A percentile compares a stretch with the other conserved stretches of the same genome.
Evolutionary conservation across 305 asterid genomes (phyloP).

Genomic region (Euphrasia arctica): DNA sequence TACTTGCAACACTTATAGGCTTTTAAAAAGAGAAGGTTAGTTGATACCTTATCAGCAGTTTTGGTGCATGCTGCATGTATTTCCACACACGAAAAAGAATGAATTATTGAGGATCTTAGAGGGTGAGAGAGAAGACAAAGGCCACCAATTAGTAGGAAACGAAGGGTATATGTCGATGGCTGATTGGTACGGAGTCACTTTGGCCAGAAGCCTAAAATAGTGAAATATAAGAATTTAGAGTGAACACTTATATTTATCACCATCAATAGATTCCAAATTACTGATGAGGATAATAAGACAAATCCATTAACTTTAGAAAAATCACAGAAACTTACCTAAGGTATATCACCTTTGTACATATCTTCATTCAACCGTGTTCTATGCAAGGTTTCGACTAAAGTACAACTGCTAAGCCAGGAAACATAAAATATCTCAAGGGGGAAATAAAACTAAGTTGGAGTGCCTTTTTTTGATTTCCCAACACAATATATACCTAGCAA

Average conservation of each 20-base stretch:
- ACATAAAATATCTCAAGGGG: not conserved
- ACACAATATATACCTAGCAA: slow-evolving; percentile 1
- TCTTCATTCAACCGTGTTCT: not conserved
- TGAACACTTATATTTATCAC: slow-evolving; percentile 12
- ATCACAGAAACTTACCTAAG: not conserved
- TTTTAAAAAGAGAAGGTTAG: slow-evolving; percentile 20
- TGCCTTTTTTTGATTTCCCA: not conserved
- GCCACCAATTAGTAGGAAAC: slow-evolving; percentile 23
- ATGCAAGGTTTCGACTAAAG: slow-evolving; percentile 15
- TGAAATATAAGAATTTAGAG: slow-evolving; percentile 12
- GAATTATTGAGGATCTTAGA: slow-evolving; percentile 20
- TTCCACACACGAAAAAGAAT: slow-evolving; percentile 54
- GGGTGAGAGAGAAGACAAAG: slow-evolving; percentile 15
- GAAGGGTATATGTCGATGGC: slow-evolving; percentile 19
- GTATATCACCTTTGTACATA: not conserved
- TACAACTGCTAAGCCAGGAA: slow-evolving; percentile 3
- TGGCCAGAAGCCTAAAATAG: slow-evolving; percentile 22
- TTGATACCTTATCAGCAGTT: slow-evolving; percentile 35
- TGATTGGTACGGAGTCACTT: slow-evolving; percentile 27
- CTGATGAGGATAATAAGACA: slow-evolving; percentile 17
- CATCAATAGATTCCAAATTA: slow-evolving; percentile 29
- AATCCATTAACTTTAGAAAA: slow-evolving; percentile 24
- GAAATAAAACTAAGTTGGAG: slow-evolving; percentile 2
- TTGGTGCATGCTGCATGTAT: slow-evolving; percentile 73
- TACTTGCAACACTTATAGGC: slow-evolving; percentile 20